Base-by-base conservation (phyloP, 1,139 yeast genomes). In the Pichia norvegensis region DNA sequence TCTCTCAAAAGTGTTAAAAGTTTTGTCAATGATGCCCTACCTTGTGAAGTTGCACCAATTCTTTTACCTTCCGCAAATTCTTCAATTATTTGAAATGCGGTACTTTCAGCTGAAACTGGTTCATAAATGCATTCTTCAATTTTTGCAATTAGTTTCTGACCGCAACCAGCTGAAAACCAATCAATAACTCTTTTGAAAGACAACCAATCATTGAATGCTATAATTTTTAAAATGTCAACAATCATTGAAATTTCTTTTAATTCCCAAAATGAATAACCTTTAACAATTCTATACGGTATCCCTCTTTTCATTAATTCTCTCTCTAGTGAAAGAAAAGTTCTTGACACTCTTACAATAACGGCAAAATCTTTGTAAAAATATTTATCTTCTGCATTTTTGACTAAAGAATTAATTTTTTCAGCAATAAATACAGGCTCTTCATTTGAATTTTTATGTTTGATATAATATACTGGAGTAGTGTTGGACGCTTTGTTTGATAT, bases 261-360 rank as follows among this genome's bases (percentile, higher is more conserved):
- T 37, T 85, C 88, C 90, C 95, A 85, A 56, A 87, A 85, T 1
- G 86, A 81, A 43, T 70, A 69, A 0, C 96, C 96, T 44, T 81
- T 78, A 1, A 82, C 69, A 56, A 88, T 72, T 14, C 64, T 63
- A 56, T 85, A 85, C 0, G 94, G 90, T 10, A 90, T 73, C 9
- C 72, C 64, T 4, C 66, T 65, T 42, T 65, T 67, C 1, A 77
- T 69, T 20, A 90, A 64, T 27, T 76, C 82, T 33, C 72, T 72
- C 57, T 88, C 97, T 10, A 87, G 66, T 67, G 52, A 79, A 60
- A 19, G 85, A 73, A 62, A 78, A 76, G 55, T 69, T 69, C 50
- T 54, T 7, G 58, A 53, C 10, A 22, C 81, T 70, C 97, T 67
- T 3, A 84, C 78, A 29, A 92, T 68, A 4, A 92, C 72, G 0